Evolutionary conservation across 2,329 filamentous ascomycete genomes (phyloP), one percentile per base, ranked within the genome.

Genomic region (Penicillium sp.): DNA sequence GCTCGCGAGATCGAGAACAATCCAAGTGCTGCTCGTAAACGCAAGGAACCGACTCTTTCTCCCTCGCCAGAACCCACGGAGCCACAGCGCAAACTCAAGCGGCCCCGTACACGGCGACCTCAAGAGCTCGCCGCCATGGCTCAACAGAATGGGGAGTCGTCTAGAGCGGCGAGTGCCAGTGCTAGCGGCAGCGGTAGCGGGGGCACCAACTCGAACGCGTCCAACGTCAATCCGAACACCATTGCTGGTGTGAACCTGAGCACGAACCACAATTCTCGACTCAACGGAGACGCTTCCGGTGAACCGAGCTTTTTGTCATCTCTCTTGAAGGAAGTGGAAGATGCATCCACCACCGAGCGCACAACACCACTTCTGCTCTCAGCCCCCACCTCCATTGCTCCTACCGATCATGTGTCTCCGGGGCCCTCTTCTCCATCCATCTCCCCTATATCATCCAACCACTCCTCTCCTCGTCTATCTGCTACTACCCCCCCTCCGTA

Each of bases 311-410:
- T 98, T 72, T 82, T 98, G 7, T 91, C 92, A 26, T 94, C 92
- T 0, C 81, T 98, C 6, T 80, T 98, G 53, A 92, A 91, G 73
- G 94, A 98, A 75, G 92, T 98, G 1, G 93, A 96, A 71, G 83
- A 80, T 42, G 81, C 78, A 60, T 73, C 76, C 49, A 67, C 70
- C 57, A 65, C 73, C 37, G 61, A 67, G 57, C 62, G 73, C 58
- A 68, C 69, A 22, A 68, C 68, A 43, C 70, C 74, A 8, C 67
- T 70, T 65, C 72, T 71, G 25, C 72, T 69, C 19, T 73, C 78
- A 8, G 69, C 67, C 48, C 67, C 71, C 8, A 65, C 71, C 52
- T 74, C 72, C 63, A 85, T 70, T 51, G 70, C 69, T n/a, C 65
- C 70, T 19, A 70, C 65, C 30, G 78, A 80, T 48, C 76, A 77